Evolutionary conservation across 495 filamentous ascomycete species (phyloP), one percentile per base, ranked within the genome.

Genomic region (Hyaloscypha finlandica): DNA sequence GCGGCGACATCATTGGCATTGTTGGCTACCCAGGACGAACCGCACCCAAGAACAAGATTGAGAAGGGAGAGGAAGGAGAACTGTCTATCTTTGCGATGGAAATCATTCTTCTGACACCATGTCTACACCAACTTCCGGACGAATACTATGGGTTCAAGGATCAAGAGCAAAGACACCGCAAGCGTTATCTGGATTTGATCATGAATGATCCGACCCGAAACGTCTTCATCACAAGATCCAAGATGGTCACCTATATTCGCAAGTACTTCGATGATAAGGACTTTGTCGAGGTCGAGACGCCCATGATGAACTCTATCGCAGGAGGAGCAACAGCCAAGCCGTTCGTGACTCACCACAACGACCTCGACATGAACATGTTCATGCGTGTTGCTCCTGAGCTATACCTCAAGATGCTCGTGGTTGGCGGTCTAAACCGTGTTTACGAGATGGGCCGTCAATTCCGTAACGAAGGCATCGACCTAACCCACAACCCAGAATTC

Each of bases 401-500:
- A 33, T 96, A 94, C 79, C 87, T 99, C 68, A 99, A 99, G 87
- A 89, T 92, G 84, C 84, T 99, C 57, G 89, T 98, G 30, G 93
- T 98, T 20, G 95, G 95, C 74, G 95, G 95, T 56, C 81, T 97
- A 5, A 90, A 97, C 78, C 85, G 89, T 70, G 94, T 98, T 11
- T 98, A 95, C 77, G 95, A 99, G 74, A 84, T 98, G 60, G 95
- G 96, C 22, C 86, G 90, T 3, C 89, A 92, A 68, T 97, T 98
- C 85, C 83, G 95, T 66, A 99, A 98, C 71, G 95, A 99, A 77
- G 93, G 92, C 62, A 91, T 96, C 73, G 95, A 99, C 79, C 82
- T 96, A 61, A 97, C 95, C 16, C 96, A 99, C 83, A 99, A 99
- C 81, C 95, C 95, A 2, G 95, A 99, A 74, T 99, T 98, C 83